Evolutionary conservation across 805 yeast species (phyloP), one percentile per base, ranked within the genome.

Genomic region (Lachancea quebecensis): DNA sequence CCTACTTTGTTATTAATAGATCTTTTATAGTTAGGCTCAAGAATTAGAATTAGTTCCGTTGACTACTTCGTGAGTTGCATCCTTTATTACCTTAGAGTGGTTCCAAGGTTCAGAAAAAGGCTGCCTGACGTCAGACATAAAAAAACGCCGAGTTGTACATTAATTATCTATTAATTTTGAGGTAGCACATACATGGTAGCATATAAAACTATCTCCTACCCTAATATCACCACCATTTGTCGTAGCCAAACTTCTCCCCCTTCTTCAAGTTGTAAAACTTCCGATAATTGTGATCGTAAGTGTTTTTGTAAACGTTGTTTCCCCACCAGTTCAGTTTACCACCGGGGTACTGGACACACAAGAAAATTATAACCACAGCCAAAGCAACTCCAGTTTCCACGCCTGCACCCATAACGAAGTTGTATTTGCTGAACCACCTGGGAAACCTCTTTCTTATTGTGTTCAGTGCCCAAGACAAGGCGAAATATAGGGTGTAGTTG

Each of bases 351-450:
- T 73, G 76, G 3, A 78, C 76, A 12, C 73, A 65, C 49, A 78
- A 65, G 56, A 79, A 79, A 9, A 79, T 76, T 16, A 77, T 49
- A 39, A 79, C 72, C 1, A 80, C 75, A 31, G 81, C 71, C 46
- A 78, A 68, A 0, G 84, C 84, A 10, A 79, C 78, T n/a, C 83
- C 84, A 0, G 81, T 74, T 25, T 79, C 77, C 3, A 79, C 69
- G n/a, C 75, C 83, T 45, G 82, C 78, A 30, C 82, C 78, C 50
- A 78, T 61, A 4, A 78, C 76, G 53, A 73, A 78, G 50, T 78
- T 78, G 58, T 79, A 79, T 55, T 77, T 78, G 41, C 72, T 77
- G 73, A 80, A 76, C 83, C 83, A 79, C 25, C 61, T 55, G 4
- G 74, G 66, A 65, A 75, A 78, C 47, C 65, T 65, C 38, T 65